Conservation (phyloP, 768 basidiomycete species). For the Rhodotorula sphaerocarpa region DNA sequence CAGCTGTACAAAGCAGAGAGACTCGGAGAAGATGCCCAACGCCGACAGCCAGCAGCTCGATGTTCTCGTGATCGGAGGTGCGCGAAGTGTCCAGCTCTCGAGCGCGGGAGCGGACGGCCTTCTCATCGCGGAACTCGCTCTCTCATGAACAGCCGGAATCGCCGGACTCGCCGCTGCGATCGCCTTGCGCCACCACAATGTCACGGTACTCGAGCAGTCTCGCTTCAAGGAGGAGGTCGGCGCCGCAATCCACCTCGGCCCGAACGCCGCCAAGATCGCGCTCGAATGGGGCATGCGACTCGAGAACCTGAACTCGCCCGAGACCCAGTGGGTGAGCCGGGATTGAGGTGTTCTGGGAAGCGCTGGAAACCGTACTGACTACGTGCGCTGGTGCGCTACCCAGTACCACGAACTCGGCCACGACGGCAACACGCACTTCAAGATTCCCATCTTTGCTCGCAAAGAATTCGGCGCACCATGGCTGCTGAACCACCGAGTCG, state of each 20-base stretch:
- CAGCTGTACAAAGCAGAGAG: too few relatives aligned
- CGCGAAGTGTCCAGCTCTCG: neutral
- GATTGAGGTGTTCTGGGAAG: neutral
- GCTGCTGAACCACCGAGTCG: slow-evolving; percentile 33
- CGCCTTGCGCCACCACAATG: neutral
- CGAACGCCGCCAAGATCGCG: slow-evolving; percentile 22
- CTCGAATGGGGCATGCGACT: slow-evolving; percentile 22
- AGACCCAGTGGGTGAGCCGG: neutral
- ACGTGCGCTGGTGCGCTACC: neutral
- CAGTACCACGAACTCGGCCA: slow-evolving; percentile 10
- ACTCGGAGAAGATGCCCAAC: neutral
- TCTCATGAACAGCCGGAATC: neutral
- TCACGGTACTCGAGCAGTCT: slow-evolving; percentile 1
- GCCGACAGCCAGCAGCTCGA: neutral
- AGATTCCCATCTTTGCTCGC: slow-evolving; percentile 5
- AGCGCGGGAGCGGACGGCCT: too few relatives aligned
- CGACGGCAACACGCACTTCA: slow-evolving; percentile 2
- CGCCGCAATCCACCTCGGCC: slow-evolving; percentile 30
- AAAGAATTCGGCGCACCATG: slow-evolving; percentile 18
- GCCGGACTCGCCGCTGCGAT: neutral
- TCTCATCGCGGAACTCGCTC: neutral
- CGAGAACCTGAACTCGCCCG: slow-evolving; percentile 5
- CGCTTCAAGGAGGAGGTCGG: slow-evolving; percentile 11
- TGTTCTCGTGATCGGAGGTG: slow-evolving; percentile 5
- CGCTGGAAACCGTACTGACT: neutral